Percentiles rank a stretch among this genome's conserved stretches.
Evolutionary conservation across 106 monocot species (phyloP).

Genomic region (Dioscorea dumetorum): DNA sequence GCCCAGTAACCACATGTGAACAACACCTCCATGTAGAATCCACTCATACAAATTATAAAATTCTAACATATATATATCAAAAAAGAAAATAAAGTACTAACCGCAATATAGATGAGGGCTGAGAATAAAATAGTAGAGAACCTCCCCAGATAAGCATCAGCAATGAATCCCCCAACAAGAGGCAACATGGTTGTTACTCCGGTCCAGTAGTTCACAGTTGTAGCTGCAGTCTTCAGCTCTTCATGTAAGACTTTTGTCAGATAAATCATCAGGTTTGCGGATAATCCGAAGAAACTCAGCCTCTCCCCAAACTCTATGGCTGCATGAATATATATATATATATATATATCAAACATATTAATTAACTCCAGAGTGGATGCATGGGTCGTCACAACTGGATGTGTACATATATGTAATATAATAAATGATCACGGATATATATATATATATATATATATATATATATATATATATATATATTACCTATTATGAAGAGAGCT

Average conservation of each 20-base stretch:
- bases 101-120: conserved; percentile 31
- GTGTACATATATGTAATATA: too few relatives aligned
- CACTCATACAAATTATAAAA: too few relatives aligned
- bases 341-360: too few relatives aligned
- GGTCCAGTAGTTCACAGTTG: conserved; percentile 55
- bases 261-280: conserved; percentile 54
- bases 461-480: background rate
- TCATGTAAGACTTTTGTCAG: conserved; percentile 47
- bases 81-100: background rate
- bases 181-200: conserved; percentile 58
- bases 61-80: too few relatives aligned
- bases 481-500: conserved; percentile 59
- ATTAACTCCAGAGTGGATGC: too few relatives aligned
- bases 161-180: conserved; percentile 58
- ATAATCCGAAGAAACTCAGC: conserved; percentile 46
- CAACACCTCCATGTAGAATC: too few relatives aligned
- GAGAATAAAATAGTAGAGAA: conserved; percentile 45
- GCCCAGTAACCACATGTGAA: too few relatives aligned
- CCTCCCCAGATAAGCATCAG: conserved; percentile 51
- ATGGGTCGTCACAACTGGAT: too few relatives aligned
- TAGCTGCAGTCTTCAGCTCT: conserved; percentile 54
- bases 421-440: background rate
- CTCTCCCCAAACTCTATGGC: conserved; percentile 66
- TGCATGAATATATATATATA: conserved; percentile 4
- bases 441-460: background rate